Evolutionary conservation across 257 asterid genomes (phyloP).

Genomic region (Penstemon newberryi): DNA sequence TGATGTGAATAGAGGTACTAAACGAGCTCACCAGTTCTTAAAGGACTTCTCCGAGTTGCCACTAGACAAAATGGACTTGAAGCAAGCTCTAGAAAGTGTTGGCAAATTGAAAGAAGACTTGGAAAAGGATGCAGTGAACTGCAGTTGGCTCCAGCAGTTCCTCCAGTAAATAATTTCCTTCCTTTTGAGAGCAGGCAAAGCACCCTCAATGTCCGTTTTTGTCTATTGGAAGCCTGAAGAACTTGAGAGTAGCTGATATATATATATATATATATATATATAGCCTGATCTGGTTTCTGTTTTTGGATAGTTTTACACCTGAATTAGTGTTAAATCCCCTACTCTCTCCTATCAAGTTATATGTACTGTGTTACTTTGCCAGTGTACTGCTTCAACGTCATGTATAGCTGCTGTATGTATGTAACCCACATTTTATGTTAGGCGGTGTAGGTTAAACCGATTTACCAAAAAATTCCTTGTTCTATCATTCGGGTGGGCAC

Average conservation of each 20-base stretch:
- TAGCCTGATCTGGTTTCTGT: slow-evolving; percentile 8
- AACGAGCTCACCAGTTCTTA: slow-evolving; percentile 75
- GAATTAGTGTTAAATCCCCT: neutral
- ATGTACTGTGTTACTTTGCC: too few species aligned
- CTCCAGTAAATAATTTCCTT: slow-evolving; percentile 28
- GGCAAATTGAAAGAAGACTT: slow-evolving; percentile 55
- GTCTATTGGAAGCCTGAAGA: neutral
- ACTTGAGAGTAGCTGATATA: neutral
- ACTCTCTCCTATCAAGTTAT: too few species aligned
- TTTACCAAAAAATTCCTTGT: too few species aligned
- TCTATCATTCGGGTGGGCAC: too few species aligned
- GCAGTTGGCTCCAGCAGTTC: slow-evolving; percentile 83
- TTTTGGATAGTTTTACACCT: slow-evolving; percentile 9
- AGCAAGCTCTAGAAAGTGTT: slow-evolving; percentile 53
- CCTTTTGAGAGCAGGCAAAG: neutral
- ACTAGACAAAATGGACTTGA: slow-evolving; percentile 68
- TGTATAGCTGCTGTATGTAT: too few species aligned
- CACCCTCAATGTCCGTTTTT: neutral
- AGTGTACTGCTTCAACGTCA: too few species aligned
- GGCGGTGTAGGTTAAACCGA: too few species aligned
- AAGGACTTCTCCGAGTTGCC: slow-evolving; percentile 76
- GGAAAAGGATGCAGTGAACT: slow-evolving; percentile 64
- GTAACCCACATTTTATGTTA: too few species aligned
- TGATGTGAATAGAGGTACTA: slow-evolving; percentile 63
- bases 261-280: neutral